Percentiles rank a stretch among this genome's conserved stretches.
Conservation (phyloP, 768 basidiomycete genomes). For the Boletus huronensis region DNA sequence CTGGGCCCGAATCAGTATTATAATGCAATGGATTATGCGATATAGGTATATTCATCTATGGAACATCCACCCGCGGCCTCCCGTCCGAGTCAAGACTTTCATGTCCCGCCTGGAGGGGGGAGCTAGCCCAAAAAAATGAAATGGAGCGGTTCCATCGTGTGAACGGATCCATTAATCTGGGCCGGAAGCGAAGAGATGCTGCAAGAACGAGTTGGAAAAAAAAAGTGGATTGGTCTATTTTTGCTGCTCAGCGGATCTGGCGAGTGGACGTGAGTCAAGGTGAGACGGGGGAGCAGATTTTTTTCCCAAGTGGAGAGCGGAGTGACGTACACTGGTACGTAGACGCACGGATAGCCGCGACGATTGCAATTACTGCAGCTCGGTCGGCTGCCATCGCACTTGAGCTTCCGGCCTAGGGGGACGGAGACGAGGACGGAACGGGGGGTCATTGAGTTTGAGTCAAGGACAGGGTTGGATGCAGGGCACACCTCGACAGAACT, state of each 20-base stretch:
- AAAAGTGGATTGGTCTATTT: constrained; percentile 24
- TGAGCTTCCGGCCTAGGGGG: constrained; percentile 59
- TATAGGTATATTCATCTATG: constrained; percentile 24
- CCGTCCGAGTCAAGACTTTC: constrained; percentile 6
- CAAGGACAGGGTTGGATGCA: background rate
- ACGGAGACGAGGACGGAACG: background rate
- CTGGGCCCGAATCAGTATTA: constrained; percentile 8
- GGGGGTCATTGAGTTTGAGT: background rate
- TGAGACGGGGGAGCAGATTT: background rate
- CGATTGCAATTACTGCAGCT: constrained; percentile 65
- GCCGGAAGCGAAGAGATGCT: constrained; percentile 21
- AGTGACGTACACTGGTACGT: constrained; percentile 60
- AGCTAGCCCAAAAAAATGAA: constrained; percentile 6
- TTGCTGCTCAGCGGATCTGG: constrained; percentile 28
- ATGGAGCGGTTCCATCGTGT: constrained; percentile 17
- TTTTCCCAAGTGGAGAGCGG: constrained; percentile 3
- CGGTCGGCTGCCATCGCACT: constrained; percentile 65
- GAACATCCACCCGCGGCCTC: constrained; percentile 10
- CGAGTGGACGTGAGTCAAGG: constrained; percentile 7
- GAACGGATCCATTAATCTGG: constrained; percentile 21
- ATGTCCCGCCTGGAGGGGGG: background rate
- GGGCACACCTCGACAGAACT: constrained; percentile 61
- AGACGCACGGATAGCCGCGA: constrained; percentile 55
- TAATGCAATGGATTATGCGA: constrained; percentile 27
- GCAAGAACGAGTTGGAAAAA: constrained; percentile 10